Evolutionary conservation across 441 rosid species (phyloP).

Genomic region (Gossypium schwendimanii): DNA sequence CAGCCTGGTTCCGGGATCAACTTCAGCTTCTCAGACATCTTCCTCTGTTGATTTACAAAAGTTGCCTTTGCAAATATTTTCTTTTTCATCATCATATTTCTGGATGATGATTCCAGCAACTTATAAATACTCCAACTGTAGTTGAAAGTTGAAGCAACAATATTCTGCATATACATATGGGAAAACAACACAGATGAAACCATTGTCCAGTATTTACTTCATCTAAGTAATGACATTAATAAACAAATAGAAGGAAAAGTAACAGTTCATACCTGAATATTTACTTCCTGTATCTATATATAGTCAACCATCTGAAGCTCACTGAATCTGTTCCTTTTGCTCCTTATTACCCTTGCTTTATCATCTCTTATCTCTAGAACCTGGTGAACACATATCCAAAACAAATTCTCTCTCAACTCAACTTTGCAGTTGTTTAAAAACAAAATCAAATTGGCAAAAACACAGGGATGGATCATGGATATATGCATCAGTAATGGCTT

Average conservation of each 20-base stretch:
- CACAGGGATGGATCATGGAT: background rate
- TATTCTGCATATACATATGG: background rate
- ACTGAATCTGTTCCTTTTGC: constrained; percentile 34
- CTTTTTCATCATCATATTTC: background rate
- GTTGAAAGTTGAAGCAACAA: background rate
- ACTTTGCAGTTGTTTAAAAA: background rate
- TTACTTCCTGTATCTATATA: constrained; percentile 22
- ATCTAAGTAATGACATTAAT: background rate
- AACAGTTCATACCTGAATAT: constrained; percentile 10
- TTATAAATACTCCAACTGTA: background rate
- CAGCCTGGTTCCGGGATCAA: background rate
- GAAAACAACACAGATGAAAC: background rate
- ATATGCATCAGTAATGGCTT: background rate
- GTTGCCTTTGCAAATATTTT: background rate
- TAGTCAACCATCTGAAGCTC: constrained; percentile 56
- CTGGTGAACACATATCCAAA: constrained; percentile 24
- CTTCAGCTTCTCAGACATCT: background rate
- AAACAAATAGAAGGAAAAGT: too few species aligned
- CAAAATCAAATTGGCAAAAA: background rate
- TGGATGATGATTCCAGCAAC: background rate
- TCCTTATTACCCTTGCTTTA: constrained; percentile 61
- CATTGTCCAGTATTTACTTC: background rate
- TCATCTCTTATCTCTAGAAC: constrained; percentile 71
- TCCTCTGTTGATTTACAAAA: background rate
- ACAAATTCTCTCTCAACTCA: background rate